Evolutionary conservation across 2,329 filamentous ascomycete species (phyloP), one percentile per base, ranked within the genome.

Genomic region (Ophiostoma australiae): DNA sequence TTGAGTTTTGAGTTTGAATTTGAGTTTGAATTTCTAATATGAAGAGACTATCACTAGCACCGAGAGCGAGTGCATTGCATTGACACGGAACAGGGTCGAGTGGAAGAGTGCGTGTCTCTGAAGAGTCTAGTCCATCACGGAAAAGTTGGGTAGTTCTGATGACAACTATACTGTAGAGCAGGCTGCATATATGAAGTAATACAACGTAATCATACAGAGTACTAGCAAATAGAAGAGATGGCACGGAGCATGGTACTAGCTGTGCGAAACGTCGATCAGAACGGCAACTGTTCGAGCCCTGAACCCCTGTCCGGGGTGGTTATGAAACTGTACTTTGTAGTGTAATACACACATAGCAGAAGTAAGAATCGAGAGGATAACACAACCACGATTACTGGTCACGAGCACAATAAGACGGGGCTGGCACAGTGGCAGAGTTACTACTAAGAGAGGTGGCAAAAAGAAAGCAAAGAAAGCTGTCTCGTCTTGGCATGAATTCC

Each of bases 211-310:
- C 15, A n/a, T 48, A 2, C 44, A 20, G 20, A 48, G 4, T 48
- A 48, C 44, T 31, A 31, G 27, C 27, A 31, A 31, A 31, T 11
- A 13, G 44, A 3, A 48, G 17, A 27, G 52, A 17, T 27, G 58
- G 27, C 23, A 33, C 27, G 27, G 52, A 11, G 52, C 52, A 23
- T 23, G 27, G 27, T 31, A 23, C 52, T n/a, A 27, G n/a, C 27
- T 23, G n/a, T 23, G 17, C 72, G 74, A 76, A 74, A 75, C 74
- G 73, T 61, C 73, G 72, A 75, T 76, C 74, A 74, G 70, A 72
- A 72, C 70, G 69, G 71, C 48, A 37, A 31, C 11, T 70, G 72
- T 73, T 72, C 72, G 68, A 71, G 65, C 66, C 66, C 23, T 27
- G 39, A 58, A 23, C 71, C 69, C 68, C 69, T 61, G 68, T 44